These are phyloP conservation scores for Hirsutella rhossiliensis DNA, from an alignment of 2,329 filamentous ascomycete species.

Conservation along the genomic window DNA sequence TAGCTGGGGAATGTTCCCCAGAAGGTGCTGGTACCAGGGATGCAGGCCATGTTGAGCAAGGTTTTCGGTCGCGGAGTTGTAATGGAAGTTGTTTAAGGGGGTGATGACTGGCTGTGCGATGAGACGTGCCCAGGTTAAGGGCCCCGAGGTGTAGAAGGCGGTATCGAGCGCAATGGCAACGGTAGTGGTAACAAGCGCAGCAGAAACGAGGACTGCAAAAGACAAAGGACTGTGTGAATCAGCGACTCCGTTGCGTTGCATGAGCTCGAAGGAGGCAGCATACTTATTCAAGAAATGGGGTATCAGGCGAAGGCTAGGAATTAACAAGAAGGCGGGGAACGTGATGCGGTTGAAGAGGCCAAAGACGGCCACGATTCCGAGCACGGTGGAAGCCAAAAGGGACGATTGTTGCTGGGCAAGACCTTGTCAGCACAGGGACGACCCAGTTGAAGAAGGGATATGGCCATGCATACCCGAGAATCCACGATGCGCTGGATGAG, in stretches of 20 bases:
- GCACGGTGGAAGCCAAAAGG: constrained; percentile 59
- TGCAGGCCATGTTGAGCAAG: constrained; percentile 66
- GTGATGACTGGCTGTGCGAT: constrained; percentile 57
- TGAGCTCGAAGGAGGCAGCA: constrained; percentile 14
- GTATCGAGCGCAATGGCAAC: constrained; percentile 77
- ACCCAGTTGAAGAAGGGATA: no score
- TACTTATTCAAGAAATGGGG: constrained; percentile 77
- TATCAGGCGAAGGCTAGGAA: constrained; percentile 72
- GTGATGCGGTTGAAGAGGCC: constrained; percentile 96
- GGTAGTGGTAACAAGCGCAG: constrained; percentile 54
- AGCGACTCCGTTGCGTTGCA: constrained; percentile 2
- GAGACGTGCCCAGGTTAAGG: constrained; percentile 53
- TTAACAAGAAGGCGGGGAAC: constrained; percentile 82
- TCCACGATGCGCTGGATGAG: constrained; percentile 77
- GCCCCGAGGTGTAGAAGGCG: constrained; percentile 58
- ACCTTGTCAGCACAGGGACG: constrained; percentile 10
- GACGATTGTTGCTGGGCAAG: constrained; percentile 55
- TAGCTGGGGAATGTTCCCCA: constrained; percentile 57
- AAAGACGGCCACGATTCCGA: constrained; percentile 72
- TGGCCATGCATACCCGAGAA: constrained; percentile 48
- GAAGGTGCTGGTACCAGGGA: constrained; percentile 64
- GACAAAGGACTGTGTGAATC: constrained; percentile 37
- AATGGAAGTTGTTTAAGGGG: constrained; percentile 64
- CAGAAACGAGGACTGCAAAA: constrained; percentile 50
- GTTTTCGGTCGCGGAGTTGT: constrained; percentile 60